Evolutionary conservation across 495 filamentous ascomycete genomes (phyloP), one percentile per base, ranked within the genome.

Genomic region (Polyplosphaeria fusca): DNA sequence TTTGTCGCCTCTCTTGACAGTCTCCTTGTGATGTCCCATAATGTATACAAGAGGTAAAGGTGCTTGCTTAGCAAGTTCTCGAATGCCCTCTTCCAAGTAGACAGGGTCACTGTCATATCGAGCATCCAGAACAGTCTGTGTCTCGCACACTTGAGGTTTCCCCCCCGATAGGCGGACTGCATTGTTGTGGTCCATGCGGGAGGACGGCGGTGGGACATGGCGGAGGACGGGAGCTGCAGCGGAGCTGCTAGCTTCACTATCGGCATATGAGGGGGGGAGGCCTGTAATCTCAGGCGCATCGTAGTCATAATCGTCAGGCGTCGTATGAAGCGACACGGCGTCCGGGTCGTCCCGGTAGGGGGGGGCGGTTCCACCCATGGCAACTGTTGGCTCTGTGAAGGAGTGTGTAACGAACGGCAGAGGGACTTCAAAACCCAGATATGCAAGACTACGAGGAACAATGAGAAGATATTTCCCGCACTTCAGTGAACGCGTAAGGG

Each of bases 11-110:
- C 72, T 64, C 28, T 74, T 66, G 7, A 64, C 20, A 2, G 70
- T 76, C 64, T 80, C 71, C 32, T 55, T 67, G 64, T 83, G 80
- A 0, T 72, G 77, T 20, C 81, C 81, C 40, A 68, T 60, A 11
- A 83, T 63, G 22, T 73, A 71, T 13, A 81, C 65, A 18, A 68
- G 72, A 0, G 74, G 75, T 27, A 19, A 45, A 9, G 62, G 62
- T n/a, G 57, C 30, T 19, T 55, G 7, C 12, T 48, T n/a, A 0
- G 62, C 56, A 16, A 65, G 47, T 5, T 19, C 38, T 4, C 60
- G 60, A 46, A 83, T 70, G 55, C 77, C 71, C 0, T 55, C 42
- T 37, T 77, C 72, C 27, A 83, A 74, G 4, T 58, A 42, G 1
- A 55, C 44, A 0, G 77, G 75, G 35, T 78, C 66, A 4, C 22